phyloP scores from a whole-genome alignment of 1,284 basidiomycete species.

The Apiotrichum akiyoshidainum region DNA sequence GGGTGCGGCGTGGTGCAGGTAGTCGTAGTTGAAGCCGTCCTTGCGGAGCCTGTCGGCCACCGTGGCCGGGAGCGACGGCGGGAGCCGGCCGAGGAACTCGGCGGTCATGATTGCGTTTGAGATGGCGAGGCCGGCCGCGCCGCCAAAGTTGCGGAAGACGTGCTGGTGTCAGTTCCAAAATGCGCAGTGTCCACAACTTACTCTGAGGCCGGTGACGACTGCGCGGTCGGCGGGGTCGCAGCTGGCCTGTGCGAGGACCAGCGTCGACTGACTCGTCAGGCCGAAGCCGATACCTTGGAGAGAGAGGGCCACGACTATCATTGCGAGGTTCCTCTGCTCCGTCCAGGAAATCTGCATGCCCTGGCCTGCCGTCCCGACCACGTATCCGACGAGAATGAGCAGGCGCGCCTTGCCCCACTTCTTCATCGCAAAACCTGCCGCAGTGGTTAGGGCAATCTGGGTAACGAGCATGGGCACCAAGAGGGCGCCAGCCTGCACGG shows the following conservation, averaged over 20 bases:
- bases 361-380: constrained; percentile 27
- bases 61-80: constrained; percentile 8
- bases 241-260: constrained; percentile 36
- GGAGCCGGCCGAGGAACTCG: constrained; percentile 20
- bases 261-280: constrained; percentile 32
- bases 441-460: constrained; percentile 29
- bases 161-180: background rate
- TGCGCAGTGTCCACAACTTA: constrained; percentile 8
- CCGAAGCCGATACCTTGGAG: constrained; percentile 39
- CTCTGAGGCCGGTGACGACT: constrained; percentile 31
- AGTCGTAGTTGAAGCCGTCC: constrained; percentile 1
- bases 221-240: constrained; percentile 30
- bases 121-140: constrained; percentile 28
- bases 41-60: background rate
- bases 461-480: constrained; percentile 34
- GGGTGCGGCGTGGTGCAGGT: background rate
- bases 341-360: constrained; percentile 28
- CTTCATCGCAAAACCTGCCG: constrained; percentile 32
- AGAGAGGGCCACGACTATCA: constrained; percentile 25
- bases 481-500: constrained; percentile 29
- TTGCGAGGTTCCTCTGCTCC: constrained; percentile 13
- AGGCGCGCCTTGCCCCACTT: constrained; percentile 21
- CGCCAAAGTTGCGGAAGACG: constrained; percentile 20
- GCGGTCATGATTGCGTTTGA: constrained; percentile 28
- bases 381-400: constrained; percentile 31